Percentiles rank a stretch among this genome's conserved stretches.
Conservation (phyloP, 495 filamentous ascomycete genomes). For the Astrothelium subdiscretum region DNA sequence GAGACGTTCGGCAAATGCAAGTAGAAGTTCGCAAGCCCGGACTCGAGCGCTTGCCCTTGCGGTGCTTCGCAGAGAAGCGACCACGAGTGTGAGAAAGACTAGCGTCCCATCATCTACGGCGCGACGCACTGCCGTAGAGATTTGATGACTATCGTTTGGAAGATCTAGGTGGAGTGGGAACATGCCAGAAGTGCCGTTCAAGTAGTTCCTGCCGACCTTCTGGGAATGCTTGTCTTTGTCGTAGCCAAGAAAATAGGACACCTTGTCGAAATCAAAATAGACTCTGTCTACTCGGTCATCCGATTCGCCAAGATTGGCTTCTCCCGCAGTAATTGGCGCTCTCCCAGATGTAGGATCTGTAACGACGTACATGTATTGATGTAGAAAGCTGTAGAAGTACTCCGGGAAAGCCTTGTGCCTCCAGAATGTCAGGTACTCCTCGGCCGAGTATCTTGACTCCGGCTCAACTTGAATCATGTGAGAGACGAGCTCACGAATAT, state of each 20-base stretch:
- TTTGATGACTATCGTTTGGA: slow-evolving; percentile 64
- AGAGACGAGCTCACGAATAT: slow-evolving; percentile 73
- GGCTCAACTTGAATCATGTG: slow-evolving; percentile 96
- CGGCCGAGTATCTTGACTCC: slow-evolving; percentile 80
- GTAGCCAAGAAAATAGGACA: slow-evolving; percentile 82
- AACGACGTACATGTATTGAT: slow-evolving; percentile 92
- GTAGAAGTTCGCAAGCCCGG: slow-evolving; percentile 81
- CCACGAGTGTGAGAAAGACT: slow-evolving; percentile 80
- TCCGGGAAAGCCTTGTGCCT: slow-evolving; percentile 82
- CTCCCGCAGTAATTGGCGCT: slow-evolving; percentile 47
- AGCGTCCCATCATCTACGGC: slow-evolving; percentile 77
- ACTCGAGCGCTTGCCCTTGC: slow-evolving; percentile 75
- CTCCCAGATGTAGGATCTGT: slow-evolving; percentile 84
- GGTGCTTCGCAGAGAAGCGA: slow-evolving; percentile 78
- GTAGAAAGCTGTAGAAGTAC: slow-evolving; percentile 94
- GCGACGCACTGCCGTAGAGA: slow-evolving; percentile 28
- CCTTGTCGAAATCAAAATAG: slow-evolving; percentile 93
- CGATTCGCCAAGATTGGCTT: slow-evolving; percentile 61
- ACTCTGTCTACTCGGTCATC: slow-evolving; percentile 91
- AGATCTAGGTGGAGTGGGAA: slow-evolving; percentile 81
- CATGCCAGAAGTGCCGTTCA: slow-evolving; percentile 26
- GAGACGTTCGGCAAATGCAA: slow-evolving; percentile 82
- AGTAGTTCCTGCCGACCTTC: not conserved
- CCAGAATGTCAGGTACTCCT: slow-evolving; percentile 90
- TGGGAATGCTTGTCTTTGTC: slow-evolving; percentile 31